Base-by-base conservation (phyloP, 495 filamentous ascomycete genomes). In the Xylaria flabelliformis region DNA sequence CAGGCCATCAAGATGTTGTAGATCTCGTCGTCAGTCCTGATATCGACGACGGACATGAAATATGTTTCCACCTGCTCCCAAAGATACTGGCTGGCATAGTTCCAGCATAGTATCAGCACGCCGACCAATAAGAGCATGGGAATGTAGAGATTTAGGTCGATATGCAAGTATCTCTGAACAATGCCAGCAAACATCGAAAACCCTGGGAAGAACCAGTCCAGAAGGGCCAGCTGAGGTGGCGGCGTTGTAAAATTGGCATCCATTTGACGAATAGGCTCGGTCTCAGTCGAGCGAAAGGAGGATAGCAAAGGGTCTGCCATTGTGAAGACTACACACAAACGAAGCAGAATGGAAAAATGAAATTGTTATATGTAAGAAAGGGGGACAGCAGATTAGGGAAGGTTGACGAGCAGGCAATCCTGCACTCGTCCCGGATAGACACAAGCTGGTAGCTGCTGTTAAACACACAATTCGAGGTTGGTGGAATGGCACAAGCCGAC, bases 191-290 rank as follows among this genome's bases (percentile, higher is more conserved):
- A 82, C 72, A 91, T 77, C 1, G 89, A 85, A 79, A 93, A 94
- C 19, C 92, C 92, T 0, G 92, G 92, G 68, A 95, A 89, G 77
- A 95, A 86, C 34, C 88, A 84, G 72, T 95, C 91, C 19, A 95
- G 84, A n/a, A 94, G 82, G n/a, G 74, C 76, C 53, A 79, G 61
- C 48, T 80, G 82, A 4, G 74, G 67, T 15, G 46, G 58, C 24
- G 69, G 74, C 10, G 59, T 15, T 21, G 67, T 67, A 17, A 39
- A 29, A 41, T 70, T 21, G 44, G 64, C 46, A 4, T 71, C 64
- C 72, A 62, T 26, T 61, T 71, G 44, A 56, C 67, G 21, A 50
- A 71, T 67, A 44, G 44, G 42, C 36, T 32, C 72, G 17, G 61
- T 46, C 7, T 41, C 48, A 46, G 5, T 21, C 32, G 69, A 55